Evolutionary conservation across 371 early-diverging fungal species (phyloP).

Genomic region (Mortierella sp.): DNA sequence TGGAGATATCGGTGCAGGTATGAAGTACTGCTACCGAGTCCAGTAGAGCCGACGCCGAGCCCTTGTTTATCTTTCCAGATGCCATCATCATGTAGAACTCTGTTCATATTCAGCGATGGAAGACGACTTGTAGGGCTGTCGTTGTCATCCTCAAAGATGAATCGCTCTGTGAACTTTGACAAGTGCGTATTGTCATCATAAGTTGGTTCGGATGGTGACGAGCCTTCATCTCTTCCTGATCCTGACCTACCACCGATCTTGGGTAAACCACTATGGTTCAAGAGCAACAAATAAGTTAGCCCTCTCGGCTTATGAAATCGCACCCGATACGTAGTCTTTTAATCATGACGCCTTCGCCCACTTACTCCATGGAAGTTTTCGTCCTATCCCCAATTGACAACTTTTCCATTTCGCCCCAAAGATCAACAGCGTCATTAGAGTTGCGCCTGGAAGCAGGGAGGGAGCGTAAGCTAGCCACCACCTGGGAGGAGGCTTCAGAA

Average conservation of each 20-base stretch:
- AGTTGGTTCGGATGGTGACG: constrained; percentile 39
- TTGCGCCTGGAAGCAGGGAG: constrained; percentile 61
- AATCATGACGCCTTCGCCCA: constrained; percentile 4
- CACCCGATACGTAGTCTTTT: too few relatives aligned
- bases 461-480: constrained; percentile 26
- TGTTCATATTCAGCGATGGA: constrained; percentile 36
- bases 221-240: constrained; percentile 20
- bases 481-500: constrained; percentile 12
- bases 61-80: constrained; percentile 51
- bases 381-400: constrained; percentile 44
- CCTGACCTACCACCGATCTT: constrained; percentile 31
- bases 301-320: too few relatives aligned
- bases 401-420: constrained; percentile 63
- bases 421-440: constrained; percentile 60
- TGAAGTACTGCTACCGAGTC: constrained; percentile 38
- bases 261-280: constrained; percentile 16
- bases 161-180: constrained; percentile 42
- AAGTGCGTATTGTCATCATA: constrained; percentile 37
- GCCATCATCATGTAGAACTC: constrained; percentile 46
- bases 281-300: constrained; percentile 1
- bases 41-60: constrained; percentile 33
- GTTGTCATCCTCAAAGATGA: constrained; percentile 43
- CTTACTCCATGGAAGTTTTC: constrained; percentile 45
- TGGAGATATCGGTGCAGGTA: constrained; percentile 56
- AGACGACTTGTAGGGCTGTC: constrained; percentile 18